Evolutionary conservation across 306 rosid genomes (phyloP), one percentile per base, ranked within the genome.

Genomic region (Cucumis cinereus): DNA sequence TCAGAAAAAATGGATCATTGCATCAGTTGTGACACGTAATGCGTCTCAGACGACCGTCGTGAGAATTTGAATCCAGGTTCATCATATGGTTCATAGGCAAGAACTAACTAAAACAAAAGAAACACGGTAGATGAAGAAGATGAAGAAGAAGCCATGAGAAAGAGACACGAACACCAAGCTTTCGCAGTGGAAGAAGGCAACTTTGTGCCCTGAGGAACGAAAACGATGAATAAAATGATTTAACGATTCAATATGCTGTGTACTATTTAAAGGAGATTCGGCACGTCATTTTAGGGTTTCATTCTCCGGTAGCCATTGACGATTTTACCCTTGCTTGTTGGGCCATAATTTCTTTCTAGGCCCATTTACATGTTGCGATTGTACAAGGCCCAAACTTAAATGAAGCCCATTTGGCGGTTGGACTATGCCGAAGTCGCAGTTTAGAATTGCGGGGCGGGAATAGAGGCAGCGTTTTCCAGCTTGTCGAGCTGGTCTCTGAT

Each of bases 11-110:
- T 59, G 90, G 90, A 87, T 84, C 58, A 77, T 23, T 81, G 56
- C 78, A 79, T 79, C 89, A 86, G 28, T 78, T 50, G n/a, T 74
- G 81, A 78, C 83, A 64, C 82, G 14, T 1, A 60, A 8, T 14
- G 79, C 35, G 84, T 82, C 88, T 86, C 86, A 86, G 89, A 86
- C 80, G 89, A 86, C 89, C 89, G 89, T 87, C 90, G 90, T 84
- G 90, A 84, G 88, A 80, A 28, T 61, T 56, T 64, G n/a, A 58
- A 84, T 87, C 88, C 90, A 73, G 38, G 78, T 22, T 87, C 90
- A 76, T 87, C 90, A 87, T 61, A 30, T 74, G 88, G 13, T 45
- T 69, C 49, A 13, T 4, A 38, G 7, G 11, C 4, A 30, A 61
- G 19, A 0, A 11, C 2, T 52, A 0, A 17, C 0, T 16, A 7